Percentiles rank a stretch among this genome's conserved stretches.
Evolutionary conservation across 208 protist genomes (phyloP).

Genomic region (Wallacemonas rigidus): DNA sequence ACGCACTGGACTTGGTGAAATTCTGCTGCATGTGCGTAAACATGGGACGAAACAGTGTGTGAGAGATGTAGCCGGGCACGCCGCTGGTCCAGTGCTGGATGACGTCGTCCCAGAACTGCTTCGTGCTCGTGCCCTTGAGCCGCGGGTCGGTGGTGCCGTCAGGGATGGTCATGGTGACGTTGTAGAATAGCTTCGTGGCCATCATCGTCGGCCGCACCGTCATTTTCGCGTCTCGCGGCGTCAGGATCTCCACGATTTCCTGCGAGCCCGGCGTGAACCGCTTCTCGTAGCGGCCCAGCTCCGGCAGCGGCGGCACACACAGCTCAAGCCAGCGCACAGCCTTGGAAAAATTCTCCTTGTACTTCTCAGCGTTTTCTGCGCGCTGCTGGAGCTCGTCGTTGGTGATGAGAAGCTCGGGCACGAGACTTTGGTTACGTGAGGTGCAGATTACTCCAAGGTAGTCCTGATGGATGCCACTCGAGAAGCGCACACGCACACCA

Average conservation of each 20-base stretch:
- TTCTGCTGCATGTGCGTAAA: conserved; percentile 92
- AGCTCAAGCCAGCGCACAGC: conserved; percentile 89
- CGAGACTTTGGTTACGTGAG: conserved; percentile 61
- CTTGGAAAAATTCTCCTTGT: conserved; percentile 59
- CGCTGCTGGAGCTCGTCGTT: conserved; percentile 87
- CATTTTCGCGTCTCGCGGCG: conserved; percentile 89
- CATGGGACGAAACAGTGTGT: conserved; percentile 92
- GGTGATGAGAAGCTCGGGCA: conserved; percentile 82
- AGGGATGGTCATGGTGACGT: conserved; percentile 88
- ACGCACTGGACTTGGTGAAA: conserved; percentile 74
- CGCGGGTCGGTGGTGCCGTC: conserved; percentile 79
- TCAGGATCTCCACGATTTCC: conserved; percentile 91
- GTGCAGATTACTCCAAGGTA: conserved; percentile 92
- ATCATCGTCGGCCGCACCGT: conserved; percentile 92
- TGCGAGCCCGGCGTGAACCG: conserved; percentile 90
- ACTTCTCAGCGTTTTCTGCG: conserved; percentile 78
- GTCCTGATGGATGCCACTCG: conserved; percentile 73
- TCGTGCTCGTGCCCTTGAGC: conserved; percentile 81
- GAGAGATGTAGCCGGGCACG: conserved; percentile 87
- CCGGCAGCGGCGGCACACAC: conserved; percentile 87
- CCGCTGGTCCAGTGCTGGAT: conserved; percentile 88
- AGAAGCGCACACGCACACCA: conserved; percentile 86
- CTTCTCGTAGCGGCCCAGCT: conserved; percentile 84
- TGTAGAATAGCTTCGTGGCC: conserved; percentile 92
- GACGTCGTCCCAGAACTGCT: conserved; percentile 93